Evolutionary conservation across 441 rosid genomes (phyloP), one percentile per base, ranked within the genome.

Genomic region (Erodium chrysanthum): DNA sequence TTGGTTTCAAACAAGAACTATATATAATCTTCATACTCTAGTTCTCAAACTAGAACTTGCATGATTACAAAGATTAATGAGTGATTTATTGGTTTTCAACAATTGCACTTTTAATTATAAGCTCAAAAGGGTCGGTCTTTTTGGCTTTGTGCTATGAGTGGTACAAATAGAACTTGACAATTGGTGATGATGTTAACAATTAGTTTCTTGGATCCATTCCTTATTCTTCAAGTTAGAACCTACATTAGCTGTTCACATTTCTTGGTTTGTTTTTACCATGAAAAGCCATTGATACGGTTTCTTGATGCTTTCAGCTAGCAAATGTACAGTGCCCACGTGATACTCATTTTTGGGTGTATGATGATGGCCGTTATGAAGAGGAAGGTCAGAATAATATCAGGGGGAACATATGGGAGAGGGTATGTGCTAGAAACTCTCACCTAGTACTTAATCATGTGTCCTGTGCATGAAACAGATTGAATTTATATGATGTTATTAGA

Each of bases 361-460:
- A 95, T 35, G 99, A 92, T 78, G 97, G 99, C n/a, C 95, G 95
- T 66, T 95, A 95, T 33, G 99, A 92, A 84, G 99, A 95, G 79
- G 99, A 92, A 86, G 99, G 99, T 69, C 98, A 92, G 75, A 95
- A 92, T 76, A 95, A 92, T 73, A 95, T 95, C 54, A 83, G 94
- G 75, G 99, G 99, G 76, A 95, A 95, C 78, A 95, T 95, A 73
- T 95, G 99, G 99, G 97, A 91, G 81, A 95, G 88, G 97, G 99
- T 90, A 74, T 60, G 64, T 76, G 58, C 15, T 21, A 65, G 18
- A 37, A 65, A 48, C 58, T 65, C 80, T 46, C 23, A 48, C 61
- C 35, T 18, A 18, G 31, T 23, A 44, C 64, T 31, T 33, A 37
- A 59, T 66, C 64, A 5, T 73, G 31, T 25, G 5, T 35, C 40